These are phyloP conservation scores for Syzygium syzygioides DNA, from an alignment of 441 rosid genomes.

Conservation along the genomic window DNA sequence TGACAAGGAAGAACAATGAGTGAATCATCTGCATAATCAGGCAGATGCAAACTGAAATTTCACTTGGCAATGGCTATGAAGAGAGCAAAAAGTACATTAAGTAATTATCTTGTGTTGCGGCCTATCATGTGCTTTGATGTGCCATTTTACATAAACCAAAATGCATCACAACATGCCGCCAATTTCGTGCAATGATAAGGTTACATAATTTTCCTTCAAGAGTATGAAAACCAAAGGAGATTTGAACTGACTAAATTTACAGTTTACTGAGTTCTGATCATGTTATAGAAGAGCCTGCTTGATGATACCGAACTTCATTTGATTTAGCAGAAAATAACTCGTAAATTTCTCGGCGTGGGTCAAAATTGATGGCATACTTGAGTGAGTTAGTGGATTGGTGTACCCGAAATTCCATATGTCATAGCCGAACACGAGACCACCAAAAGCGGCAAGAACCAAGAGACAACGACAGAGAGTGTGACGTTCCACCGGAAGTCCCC, in stretches of 20 bases:
- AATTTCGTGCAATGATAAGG: neutral
- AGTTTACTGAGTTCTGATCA: neutral
- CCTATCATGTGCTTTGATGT: neutral
- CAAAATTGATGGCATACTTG: neutral
- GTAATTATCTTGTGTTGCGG: too few species aligned
- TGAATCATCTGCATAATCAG: neutral
- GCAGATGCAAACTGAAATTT: neutral
- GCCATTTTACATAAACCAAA: neutral
- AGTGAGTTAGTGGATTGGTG: neutral
- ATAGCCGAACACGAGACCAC: neutral
- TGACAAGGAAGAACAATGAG: neutral
- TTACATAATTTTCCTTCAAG: neutral
- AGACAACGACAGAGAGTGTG: neutral
- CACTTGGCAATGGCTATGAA: neutral
- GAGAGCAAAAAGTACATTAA: too few species aligned
- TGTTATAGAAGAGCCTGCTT: neutral
- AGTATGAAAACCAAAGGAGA: neutral
- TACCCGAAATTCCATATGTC: neutral
- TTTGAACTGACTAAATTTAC: neutral
- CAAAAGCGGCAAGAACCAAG: neutral
- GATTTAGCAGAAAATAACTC: neutral
- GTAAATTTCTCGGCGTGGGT: neutral
- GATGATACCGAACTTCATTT: neutral
- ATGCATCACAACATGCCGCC: neutral
- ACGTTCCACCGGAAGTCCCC: too few species aligned